Conservation (phyloP, 2,329 filamentous ascomycete species). For the Colletotrichum truncatum region DNA sequence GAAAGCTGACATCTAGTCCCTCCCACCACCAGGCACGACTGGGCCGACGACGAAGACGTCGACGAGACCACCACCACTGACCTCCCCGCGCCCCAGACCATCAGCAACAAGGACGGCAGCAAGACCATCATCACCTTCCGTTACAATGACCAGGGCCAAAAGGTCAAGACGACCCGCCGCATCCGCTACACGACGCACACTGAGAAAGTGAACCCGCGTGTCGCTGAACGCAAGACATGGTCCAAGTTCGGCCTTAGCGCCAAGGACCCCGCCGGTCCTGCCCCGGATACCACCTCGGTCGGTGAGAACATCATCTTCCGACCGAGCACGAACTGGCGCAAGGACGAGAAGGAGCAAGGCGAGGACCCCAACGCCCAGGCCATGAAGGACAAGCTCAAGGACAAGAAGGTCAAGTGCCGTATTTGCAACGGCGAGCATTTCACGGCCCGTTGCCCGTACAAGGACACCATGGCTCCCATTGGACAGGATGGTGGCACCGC, state of each 20-base stretch:
- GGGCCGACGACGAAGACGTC: slow-evolving; percentile 95
- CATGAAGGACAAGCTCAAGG: slow-evolving; percentile 87
- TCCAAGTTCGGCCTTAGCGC: slow-evolving; percentile 91
- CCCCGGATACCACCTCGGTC: slow-evolving; percentile 88
- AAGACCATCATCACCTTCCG: slow-evolving; percentile 93
- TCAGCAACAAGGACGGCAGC: slow-evolving; percentile 97
- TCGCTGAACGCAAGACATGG: slow-evolving; percentile 94
- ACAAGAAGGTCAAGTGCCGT: slow-evolving; percentile 99
- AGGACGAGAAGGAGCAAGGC: slow-evolving; percentile 84
- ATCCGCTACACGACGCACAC: slow-evolving; percentile 92
- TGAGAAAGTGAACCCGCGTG: slow-evolving; percentile 94
- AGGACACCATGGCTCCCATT: slow-evolving; percentile 97
- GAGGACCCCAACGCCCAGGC: slow-evolving; percentile 77
- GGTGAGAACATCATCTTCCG: slow-evolving; percentile 99
- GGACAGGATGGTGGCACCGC: slow-evolving; percentile 62
- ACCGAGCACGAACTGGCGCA: slow-evolving; percentile 92
- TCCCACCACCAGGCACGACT: slow-evolving; percentile 68
- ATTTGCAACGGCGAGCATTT: slow-evolving; percentile 99
- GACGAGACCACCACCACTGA: slow-evolving; percentile 71
- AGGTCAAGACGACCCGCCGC: slow-evolving; percentile 96
- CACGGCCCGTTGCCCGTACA: slow-evolving; percentile 98
- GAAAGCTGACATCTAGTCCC: not conserved
- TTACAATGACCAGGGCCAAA: slow-evolving; percentile 92
- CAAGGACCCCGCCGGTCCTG: slow-evolving; percentile 84
- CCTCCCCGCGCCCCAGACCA: slow-evolving; percentile 87